Conservation (phyloP, 179 eudicot species). For the Camellia oleifera region DNA sequence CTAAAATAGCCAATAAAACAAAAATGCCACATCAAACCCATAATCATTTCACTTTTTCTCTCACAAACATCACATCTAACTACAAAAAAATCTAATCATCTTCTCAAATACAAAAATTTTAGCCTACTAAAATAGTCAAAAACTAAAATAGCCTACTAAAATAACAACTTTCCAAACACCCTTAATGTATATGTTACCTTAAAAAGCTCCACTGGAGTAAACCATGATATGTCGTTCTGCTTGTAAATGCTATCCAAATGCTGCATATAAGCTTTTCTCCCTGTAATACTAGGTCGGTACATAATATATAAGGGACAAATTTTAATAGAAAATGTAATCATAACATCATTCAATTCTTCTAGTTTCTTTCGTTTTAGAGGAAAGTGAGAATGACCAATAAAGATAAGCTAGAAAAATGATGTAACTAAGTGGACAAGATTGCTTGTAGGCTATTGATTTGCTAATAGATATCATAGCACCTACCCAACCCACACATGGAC, state of each 20-base stretch:
- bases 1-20: too few species aligned
- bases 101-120: too few species aligned
- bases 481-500: background rate
- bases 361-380: background rate
- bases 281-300: constrained; percentile 37
- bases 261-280: constrained; percentile 78
- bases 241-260: constrained; percentile 76
- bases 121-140: too few species aligned
- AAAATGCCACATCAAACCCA: too few species aligned
- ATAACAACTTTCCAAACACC: background rate
- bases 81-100: too few species aligned
- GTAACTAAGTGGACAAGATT: background rate
- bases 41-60: too few species aligned
- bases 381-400: background rate
- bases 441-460: background rate
- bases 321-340: background rate
- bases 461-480: background rate
- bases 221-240: constrained; percentile 88
- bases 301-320: constrained; percentile 2
- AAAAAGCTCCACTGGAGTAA: constrained; percentile 93
- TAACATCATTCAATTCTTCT: background rate
- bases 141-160: too few species aligned
- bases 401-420: background rate
- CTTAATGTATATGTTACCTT: constrained; percentile 42
- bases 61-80: too few species aligned